Conservation (phyloP, 2,329 filamentous ascomycete genomes). For the Aureobasidium sp. region DNA sequence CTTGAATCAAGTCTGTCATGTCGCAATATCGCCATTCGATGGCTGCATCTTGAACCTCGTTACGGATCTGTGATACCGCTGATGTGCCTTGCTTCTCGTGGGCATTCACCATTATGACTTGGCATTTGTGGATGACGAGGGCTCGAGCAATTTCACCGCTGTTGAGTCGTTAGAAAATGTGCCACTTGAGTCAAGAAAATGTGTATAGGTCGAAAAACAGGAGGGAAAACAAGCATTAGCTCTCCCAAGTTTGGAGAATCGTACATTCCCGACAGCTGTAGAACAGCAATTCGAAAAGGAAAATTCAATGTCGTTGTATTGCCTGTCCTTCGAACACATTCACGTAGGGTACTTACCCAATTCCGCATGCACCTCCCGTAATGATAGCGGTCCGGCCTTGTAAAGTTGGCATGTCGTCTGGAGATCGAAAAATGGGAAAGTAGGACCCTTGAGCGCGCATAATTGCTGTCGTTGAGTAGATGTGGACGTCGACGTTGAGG, state of each 20-base stretch:
- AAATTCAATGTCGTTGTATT: too few relatives aligned
- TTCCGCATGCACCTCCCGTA: constrained; percentile 18
- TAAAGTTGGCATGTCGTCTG: constrained; percentile 13
- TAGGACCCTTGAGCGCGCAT: constrained; percentile 1
- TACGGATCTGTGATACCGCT: constrained; percentile 31
- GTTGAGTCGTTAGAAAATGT: background rate
- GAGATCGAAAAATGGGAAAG: constrained; percentile 13
- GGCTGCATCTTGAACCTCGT: constrained; percentile 22
- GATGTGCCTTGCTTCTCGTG: constrained; percentile 35
- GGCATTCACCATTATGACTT: constrained; percentile 28
- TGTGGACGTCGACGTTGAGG: constrained; percentile 62
- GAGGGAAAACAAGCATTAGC: too few relatives aligned
- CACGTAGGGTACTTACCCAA: too few relatives aligned
- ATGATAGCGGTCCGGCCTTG: constrained; percentile 17
- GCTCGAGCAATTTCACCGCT: constrained; percentile 20
- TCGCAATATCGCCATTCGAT: constrained; percentile 40
- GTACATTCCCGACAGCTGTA: too few relatives aligned
- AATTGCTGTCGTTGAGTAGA: background rate
- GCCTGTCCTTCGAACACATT: too few relatives aligned
- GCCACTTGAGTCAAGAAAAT: background rate
- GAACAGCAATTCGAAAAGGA: too few relatives aligned
- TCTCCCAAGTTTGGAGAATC: too few relatives aligned
- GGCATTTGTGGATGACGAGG: constrained; percentile 20
- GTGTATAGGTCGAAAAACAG: too few relatives aligned
- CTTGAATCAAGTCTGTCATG: constrained; percentile 34